Base-by-base conservation (phyloP, 306 rosid genomes). In the Begonia peltatifolia region DNA sequence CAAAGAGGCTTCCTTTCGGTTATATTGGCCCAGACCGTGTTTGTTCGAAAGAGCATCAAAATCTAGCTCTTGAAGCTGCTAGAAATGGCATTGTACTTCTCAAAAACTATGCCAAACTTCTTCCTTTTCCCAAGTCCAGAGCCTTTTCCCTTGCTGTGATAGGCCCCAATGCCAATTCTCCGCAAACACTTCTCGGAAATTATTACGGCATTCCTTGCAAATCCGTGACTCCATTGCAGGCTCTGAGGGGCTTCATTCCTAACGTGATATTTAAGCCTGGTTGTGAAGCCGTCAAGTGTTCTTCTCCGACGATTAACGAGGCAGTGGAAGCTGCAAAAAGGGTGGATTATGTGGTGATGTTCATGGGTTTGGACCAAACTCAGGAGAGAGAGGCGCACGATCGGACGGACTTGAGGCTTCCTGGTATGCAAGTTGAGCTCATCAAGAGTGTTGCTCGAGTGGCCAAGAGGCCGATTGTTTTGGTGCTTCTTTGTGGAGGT, bases 191-290 rank as follows among this genome's bases (percentile, higher is more conserved):
- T 53, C 65, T 63, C 0, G 99, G 99, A 66, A 83, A 86, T 74
- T 90, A 90, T 52, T 83, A 73, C 9, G 99, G 99, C 47, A 81
- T 70, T 55, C 94, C 99, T 16, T 90, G 99, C 72, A 86, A 60
- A 57, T 9, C 22, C 2, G 46, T 79, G 10, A 76, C 88, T 1
- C 71, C 84, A 63, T 67, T 90, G 41, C 71, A 76, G 56, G 94
- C 76, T 10, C 62, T 90, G 56, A 78, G 44, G 42, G 65, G 68
- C 48, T 81, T 80, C 57, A 84, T 68, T 30, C 74, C 71, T 67
- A 16, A 69, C 35, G 20, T 78, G 6, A 35, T 69, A 16, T 86
- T 61, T 51, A 86, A 76, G 50, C 76, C 68, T 9, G 99, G 99
- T 10, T 90, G 95, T 55, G 69, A 79, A 52, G 53, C 71, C 4